phyloP scores from a whole-genome alignment of 306 rosid genomes.

The Pyrus communis region DNA sequence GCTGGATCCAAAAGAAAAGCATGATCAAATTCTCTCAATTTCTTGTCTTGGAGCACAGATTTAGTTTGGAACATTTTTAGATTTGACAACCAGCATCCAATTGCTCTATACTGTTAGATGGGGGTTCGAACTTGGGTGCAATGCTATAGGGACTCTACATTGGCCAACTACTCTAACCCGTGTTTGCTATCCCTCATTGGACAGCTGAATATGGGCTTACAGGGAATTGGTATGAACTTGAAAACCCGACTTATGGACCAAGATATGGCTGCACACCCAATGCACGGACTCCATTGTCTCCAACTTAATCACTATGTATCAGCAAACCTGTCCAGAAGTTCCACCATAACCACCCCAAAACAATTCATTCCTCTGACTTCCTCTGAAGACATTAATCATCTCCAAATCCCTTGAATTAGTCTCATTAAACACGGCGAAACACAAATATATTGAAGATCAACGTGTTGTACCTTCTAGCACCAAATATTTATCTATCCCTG shows the following conservation, averaged over 20 bases:
- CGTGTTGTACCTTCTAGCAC: constrained; percentile 11
- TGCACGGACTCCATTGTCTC: constrained; percentile 21
- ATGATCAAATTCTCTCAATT: background rate
- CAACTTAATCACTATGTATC: constrained; percentile 21
- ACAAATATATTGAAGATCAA: constrained; percentile 25
- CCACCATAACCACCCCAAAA: constrained; percentile 29
- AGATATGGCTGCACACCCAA: constrained; percentile 10
- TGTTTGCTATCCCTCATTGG: background rate
- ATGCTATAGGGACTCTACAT: too few species aligned
- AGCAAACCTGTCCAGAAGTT: constrained; percentile 19
- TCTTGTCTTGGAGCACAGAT: background rate
- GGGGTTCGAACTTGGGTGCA: too few species aligned
- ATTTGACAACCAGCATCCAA: background rate
- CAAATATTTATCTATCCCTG: constrained; percentile 12
- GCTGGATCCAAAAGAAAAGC: background rate
- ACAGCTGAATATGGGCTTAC: background rate
- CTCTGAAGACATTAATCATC: constrained; percentile 21
- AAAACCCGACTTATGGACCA: constrained; percentile 22
- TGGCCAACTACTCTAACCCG: too few species aligned
- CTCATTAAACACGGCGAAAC: constrained; percentile 26
- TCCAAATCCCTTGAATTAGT: constrained; percentile 21
- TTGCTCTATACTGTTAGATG: too few species aligned
- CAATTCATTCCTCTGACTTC: constrained; percentile 15
- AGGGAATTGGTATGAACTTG: constrained; percentile 16
- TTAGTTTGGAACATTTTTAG: background rate